Base-by-base conservation (phyloP, 768 basidiomycete species). In the Hypsizygus marmoreus region DNA sequence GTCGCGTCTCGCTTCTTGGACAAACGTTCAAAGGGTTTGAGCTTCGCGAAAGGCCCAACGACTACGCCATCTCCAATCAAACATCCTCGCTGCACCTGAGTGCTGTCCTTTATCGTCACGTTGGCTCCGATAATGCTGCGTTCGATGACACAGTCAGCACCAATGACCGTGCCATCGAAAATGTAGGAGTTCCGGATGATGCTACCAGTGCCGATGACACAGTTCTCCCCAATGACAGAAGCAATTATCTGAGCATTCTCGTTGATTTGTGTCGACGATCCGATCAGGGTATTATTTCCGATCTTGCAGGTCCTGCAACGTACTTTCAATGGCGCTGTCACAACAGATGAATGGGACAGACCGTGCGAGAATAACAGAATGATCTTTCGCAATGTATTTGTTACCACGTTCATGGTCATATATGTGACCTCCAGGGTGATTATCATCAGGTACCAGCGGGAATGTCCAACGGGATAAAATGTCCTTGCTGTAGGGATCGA, bases 381-480 rank as follows among this genome's bases (percentile, higher is more conserved):
- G 78, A 51, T 88, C 84, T 54, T 84, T 81, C 14, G 93, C 82
- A 50, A 95, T 79, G 61, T 98, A 99, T 55, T 87, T 86, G 66
- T 94, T 91, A 5, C 92, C 93, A 22, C 88, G 80, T 26, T 86
- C 77, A 59, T 94, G 84, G 60, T 95, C 91, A 62, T 97, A 98
- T 28, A 75, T 61, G 45, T 88, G 83, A 5, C 85, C 85, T 11
- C 85, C 80, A 2, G 92, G 93, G 56, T 94, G 81, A 65, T 94
- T 91, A 63, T 95, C 85, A 62, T 97, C 97, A 7, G 95, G 95
- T 4, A 94, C 93, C 7, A 98, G 73, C 2, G 97, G 97, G 70
- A 95, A 98, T 4, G 91, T 90, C 89, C 93, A 94, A 54, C 97
- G 76, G 33, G 91, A 81, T 23, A 98, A 68, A 38, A 99, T 91